phyloP scores from a whole-genome alignment of 83 land plant species.

The Thuja plicata region DNA sequence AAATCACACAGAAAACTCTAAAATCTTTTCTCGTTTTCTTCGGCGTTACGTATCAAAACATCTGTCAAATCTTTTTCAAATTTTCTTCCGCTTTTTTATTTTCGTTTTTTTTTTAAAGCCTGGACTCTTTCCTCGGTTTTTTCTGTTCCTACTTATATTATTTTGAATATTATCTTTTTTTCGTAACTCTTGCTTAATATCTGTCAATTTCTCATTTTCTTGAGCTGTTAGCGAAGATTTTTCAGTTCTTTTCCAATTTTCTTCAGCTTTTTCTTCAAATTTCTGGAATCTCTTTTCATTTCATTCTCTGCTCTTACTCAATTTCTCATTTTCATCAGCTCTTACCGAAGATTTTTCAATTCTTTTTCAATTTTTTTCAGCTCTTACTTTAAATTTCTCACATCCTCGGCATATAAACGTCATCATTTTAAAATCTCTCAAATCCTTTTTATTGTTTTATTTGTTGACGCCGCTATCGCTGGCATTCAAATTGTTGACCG shows the following conservation, averaged over 20 bases:
- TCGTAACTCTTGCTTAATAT: not conserved
- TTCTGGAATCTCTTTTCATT: not conserved
- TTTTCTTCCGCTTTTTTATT: not conserved
- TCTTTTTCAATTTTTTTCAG: not conserved
- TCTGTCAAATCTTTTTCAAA: not conserved
- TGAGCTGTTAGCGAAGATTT: no score
- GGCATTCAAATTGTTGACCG: not conserved
- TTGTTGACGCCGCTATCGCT: not conserved
- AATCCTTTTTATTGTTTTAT: not conserved
- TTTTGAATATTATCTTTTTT: no score
- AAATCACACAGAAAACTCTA: not conserved
- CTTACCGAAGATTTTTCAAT: no score
- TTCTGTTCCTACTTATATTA: not conserved
- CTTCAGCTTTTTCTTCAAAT: not conserved
- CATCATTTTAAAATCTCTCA: not conserved
- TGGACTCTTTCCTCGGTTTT: no score
- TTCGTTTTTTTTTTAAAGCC: no score
- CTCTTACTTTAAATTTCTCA: not conserved
- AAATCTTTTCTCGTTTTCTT: not conserved
- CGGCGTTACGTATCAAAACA: not conserved
- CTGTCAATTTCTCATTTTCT: not conserved
- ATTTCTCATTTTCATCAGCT: not conserved
- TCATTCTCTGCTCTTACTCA: not conserved
- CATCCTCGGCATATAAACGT: not conserved
- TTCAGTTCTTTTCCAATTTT: not conserved